Evolutionary conservation across 139 green algal genomes (phyloP).

Genomic region (Raphidocelis subcapitata): DNA sequence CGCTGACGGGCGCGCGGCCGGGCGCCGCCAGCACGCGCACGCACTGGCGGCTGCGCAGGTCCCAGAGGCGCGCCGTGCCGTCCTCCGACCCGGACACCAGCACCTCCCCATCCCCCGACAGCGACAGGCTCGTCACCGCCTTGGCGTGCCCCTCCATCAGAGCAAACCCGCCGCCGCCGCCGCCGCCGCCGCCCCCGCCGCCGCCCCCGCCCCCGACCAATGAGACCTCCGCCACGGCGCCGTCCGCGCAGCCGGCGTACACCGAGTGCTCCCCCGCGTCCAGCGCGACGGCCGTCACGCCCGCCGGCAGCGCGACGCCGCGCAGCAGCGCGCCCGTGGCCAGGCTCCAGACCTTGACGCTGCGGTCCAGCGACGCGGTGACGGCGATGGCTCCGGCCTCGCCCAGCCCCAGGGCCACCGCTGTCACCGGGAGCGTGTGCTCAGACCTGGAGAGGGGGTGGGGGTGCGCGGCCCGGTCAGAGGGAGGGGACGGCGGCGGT

Average conservation of each 20-base stretch:
- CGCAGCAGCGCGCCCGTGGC: slow-evolving; percentile 57
- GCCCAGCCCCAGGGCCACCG: slow-evolving; percentile 51
- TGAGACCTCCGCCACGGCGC: slow-evolving; percentile 72
- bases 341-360: slow-evolving; percentile 67
- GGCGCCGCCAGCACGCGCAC: slow-evolving; percentile 53
- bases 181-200: neutral
- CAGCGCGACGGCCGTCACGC: slow-evolving; percentile 53
- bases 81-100: slow-evolving; percentile 72
- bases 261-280: slow-evolving; percentile 75
- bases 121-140: slow-evolving; percentile 49
- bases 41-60: slow-evolving; percentile 69
- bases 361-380: slow-evolving; percentile 74
- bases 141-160: slow-evolving; percentile 48
- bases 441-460: slow-evolving; percentile 55
- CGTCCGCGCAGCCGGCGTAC: slow-evolving; percentile 74
- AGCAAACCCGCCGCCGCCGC: neutral
- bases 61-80: slow-evolving; percentile 70
- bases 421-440: slow-evolving; percentile 84
- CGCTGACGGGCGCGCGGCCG: slow-evolving; percentile 55
- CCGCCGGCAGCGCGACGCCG: slow-evolving; percentile 55
- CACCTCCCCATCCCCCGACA: slow-evolving; percentile 55
- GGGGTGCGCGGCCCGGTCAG: neutral
- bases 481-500: neutral
- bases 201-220: slow-evolving; percentile 35
- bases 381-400: slow-evolving; percentile 56